Evolutionary conservation across 352 stramenopile species (phyloP), one percentile per base, ranked within the genome.

Genomic region (Hyphochytrium catenoides): DNA sequence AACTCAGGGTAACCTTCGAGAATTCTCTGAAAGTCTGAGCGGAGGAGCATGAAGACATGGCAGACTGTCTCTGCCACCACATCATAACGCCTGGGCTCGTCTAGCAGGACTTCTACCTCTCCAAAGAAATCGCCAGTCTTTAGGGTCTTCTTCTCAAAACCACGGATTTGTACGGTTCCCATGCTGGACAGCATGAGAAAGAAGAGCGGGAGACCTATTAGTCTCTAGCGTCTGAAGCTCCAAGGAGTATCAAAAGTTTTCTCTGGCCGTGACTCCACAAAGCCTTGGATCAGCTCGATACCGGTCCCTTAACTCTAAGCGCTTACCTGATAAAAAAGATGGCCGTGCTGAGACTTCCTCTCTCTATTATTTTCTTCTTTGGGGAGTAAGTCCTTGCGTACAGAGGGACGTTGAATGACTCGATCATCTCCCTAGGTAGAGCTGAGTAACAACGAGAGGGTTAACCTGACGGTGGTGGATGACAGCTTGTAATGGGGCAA

Each of bases 41-140:
- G 61, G 11, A 56, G 58, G 8, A 83, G 38, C 19, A 76, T 32
- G 12, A 83, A 47, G 36, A 79, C 49, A 41, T 77, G 59, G 27
- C 63, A 73, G 8, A 48, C 42, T 4, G 46, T 55, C 30, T 64
- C 48, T 0, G 65, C 62, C 9, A 44, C 44, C 6, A 75, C 44
- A 3, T 57, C 77, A 45, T 66, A 83, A 7, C 65, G 56, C 11
- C 78, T 57, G 8, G 68, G 68, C 36, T 83, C 68, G 29, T 68
- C 52, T 8, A 62, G 59, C 14, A 76, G 38, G 11, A 73, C 57
- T 44, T 76, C 65, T 21, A 57, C 54, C 29, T 74, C 58, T 17
- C 62, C 57, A 50, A 78, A 68, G 26, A 63, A 54, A 12, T 51
- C 39, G 8, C 65, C 63, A 7, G 63, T 55, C 2, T 39, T 42